Percentiles rank a stretch among this genome's conserved stretches.
phyloP scores from a whole-genome alignment of 371 early-diverging fungal genomes.

The Nematocida displodere region DNA sequence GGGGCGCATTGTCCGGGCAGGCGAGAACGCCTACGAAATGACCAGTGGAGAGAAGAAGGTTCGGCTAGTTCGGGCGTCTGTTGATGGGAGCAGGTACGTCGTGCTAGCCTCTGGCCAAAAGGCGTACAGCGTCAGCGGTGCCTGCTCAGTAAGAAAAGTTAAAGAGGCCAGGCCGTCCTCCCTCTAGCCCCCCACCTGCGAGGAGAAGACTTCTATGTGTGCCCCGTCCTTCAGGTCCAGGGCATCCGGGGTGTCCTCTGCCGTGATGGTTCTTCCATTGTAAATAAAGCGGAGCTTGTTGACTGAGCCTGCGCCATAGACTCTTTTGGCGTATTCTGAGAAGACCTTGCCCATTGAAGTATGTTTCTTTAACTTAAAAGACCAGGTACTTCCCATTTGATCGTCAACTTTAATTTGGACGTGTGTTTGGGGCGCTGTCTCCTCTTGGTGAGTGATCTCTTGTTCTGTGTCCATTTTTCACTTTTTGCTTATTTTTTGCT shows the following conservation, averaged over 20 bases:
- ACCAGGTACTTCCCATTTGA: neutral
- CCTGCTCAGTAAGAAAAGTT: no score
- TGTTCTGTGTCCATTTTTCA: conserved; percentile 7
- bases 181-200: conserved; percentile 51
- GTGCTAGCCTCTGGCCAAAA: neutral
- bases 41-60: neutral
- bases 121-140: neutral
- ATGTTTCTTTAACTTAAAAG: conserved; percentile 16
- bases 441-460: neutral
- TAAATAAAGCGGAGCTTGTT: conserved; percentile 36
- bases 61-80: neutral
- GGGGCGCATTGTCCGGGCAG: no score
- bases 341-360: conserved; percentile 39
- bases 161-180: no score
- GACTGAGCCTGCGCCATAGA: neutral
- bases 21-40: neutral
- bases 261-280: conserved; percentile 16
- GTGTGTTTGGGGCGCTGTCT: neutral
- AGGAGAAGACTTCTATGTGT: conserved; percentile 17
- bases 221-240: neutral
- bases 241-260: conserved; percentile 27
- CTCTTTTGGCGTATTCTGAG: conserved; percentile 17
- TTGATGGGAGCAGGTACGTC: neutral
- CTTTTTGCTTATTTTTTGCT: conserved; percentile 24
- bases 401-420: no score